Evolutionary conservation across 768 basidiomycete species (phyloP).

Genomic region (Rhodotorula sphaerocarpa): DNA sequence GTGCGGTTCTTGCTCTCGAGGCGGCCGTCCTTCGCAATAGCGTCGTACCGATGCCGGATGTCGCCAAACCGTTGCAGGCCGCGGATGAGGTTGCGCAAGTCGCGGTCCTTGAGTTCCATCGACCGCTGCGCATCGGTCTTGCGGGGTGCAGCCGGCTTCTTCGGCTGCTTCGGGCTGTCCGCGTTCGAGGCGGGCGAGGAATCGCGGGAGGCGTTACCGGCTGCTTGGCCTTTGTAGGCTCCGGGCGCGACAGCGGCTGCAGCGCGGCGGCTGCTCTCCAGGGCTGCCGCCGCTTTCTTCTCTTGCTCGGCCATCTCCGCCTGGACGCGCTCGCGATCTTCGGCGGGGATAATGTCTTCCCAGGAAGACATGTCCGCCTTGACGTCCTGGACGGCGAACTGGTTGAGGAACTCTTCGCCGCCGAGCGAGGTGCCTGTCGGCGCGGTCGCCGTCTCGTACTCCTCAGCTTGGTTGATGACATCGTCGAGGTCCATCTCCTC

Average conservation of each 20-base stretch:
- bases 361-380: slow-evolving; percentile 92
- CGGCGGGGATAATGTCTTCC: slow-evolving; percentile 97
- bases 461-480: slow-evolving; percentile 90
- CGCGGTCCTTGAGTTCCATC: slow-evolving; percentile 93
- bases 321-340: slow-evolving; percentile 67
- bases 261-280: slow-evolving; percentile 64
- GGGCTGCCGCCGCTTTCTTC: slow-evolving; percentile 45
- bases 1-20: slow-evolving; percentile 87
- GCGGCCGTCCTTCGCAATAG: slow-evolving; percentile 81
- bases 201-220: slow-evolving; percentile 53
- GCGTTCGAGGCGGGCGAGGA: slow-evolving; percentile 55
- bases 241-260: slow-evolving; percentile 62
- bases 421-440: slow-evolving; percentile 78
- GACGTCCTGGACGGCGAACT: slow-evolving; percentile 94
- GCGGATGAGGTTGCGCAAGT: slow-evolving; percentile 86
- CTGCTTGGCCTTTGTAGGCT: slow-evolving; percentile 76
- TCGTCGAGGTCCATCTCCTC: slow-evolving; percentile 99
- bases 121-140: slow-evolving; percentile 90
- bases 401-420: slow-evolving; percentile 89
- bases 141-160: slow-evolving; percentile 52
- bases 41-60: slow-evolving; percentile 84
- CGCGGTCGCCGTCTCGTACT: slow-evolving; percentile 83
- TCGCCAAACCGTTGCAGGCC: slow-evolving; percentile 98
- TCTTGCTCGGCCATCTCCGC: slow-evolving; percentile 52
- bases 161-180: slow-evolving; percentile 51